These are phyloP conservation scores for Beta vulgaris DNA, from an alignment of 148 eudicot species.

Conservation along the genomic window DNA sequence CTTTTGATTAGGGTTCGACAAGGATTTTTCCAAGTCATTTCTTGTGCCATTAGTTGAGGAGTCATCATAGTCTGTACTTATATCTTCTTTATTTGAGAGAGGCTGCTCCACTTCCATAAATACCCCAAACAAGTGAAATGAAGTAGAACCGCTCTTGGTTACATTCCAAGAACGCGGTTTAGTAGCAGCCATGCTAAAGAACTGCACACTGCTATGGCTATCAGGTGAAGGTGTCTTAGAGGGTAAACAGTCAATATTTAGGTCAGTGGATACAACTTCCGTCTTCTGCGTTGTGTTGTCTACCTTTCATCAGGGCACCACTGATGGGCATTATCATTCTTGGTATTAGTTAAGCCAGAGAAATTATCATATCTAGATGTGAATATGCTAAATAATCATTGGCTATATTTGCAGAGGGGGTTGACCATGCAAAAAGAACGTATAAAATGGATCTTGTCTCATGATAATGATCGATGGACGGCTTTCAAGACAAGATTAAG, in stretches of 20 bases:
- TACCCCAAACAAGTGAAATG: slow-evolving; percentile 71
- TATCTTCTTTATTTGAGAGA: slow-evolving; percentile 27
- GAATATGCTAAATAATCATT: too few species aligned
- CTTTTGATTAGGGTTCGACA: slow-evolving; percentile 24
- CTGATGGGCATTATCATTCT: slow-evolving; percentile 23
- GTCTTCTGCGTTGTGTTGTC: slow-evolving; percentile 23
- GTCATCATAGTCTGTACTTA: slow-evolving; percentile 28
- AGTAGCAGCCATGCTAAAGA: slow-evolving; percentile 25
- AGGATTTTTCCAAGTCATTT: slow-evolving; percentile 24
- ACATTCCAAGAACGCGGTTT: slow-evolving; percentile 24
- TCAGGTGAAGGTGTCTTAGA: slow-evolving; percentile 49
- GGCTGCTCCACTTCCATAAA: slow-evolving; percentile 38
- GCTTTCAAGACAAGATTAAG: too few species aligned
- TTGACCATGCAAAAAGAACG: too few species aligned
- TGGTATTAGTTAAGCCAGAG: slow-evolving; percentile 33
- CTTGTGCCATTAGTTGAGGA: slow-evolving; percentile 25
- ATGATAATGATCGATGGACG: too few species aligned
- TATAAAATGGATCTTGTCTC: too few species aligned
- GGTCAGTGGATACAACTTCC: slow-evolving; percentile 45
- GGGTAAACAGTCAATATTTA: slow-evolving; percentile 39
- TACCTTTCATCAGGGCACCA: slow-evolving; percentile 19
- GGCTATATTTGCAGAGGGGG: too few species aligned
- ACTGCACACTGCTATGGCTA: slow-evolving; percentile 54
- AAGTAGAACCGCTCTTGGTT: slow-evolving; percentile 27
- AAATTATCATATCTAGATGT: too few species aligned